Conservation (phyloP, 2,329 filamentous ascomycete genomes). For the Penicillium capsulatum region DNA sequence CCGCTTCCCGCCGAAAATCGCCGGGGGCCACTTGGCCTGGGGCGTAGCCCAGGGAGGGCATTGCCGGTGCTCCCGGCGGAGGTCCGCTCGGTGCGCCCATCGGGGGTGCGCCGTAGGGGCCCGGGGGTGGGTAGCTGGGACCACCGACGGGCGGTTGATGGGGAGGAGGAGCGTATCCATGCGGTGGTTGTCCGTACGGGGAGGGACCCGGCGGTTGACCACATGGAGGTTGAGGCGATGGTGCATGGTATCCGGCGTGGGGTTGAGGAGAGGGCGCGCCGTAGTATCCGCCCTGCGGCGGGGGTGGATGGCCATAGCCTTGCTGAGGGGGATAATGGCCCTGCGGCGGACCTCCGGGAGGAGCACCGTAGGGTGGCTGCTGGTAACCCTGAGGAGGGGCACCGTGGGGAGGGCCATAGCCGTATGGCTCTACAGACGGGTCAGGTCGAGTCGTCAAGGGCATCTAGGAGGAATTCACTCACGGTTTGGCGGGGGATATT, state of each 20-base stretch:
- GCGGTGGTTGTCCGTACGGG: conserved; percentile 4
- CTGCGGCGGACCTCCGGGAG: conserved; percentile 22
- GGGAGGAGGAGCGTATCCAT: conserved; percentile 21
- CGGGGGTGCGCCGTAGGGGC: conserved; percentile 25
- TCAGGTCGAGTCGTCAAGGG: not conserved
- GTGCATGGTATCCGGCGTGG: conserved; percentile 13
- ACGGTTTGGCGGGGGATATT: conserved; percentile 22
- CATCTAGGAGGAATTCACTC: conserved; percentile 6
- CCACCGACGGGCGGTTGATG: conserved; percentile 38
- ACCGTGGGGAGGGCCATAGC: conserved; percentile 25
- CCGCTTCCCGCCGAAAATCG: conserved; percentile 65
- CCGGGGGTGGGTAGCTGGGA: conserved; percentile 35
- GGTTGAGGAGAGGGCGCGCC: conserved; percentile 21
- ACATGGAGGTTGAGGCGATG: conserved; percentile 31
- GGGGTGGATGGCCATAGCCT: conserved; percentile 35
- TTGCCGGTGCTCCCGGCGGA: conserved; percentile 50
- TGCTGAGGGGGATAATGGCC: conserved; percentile 28
- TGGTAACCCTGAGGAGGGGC: conserved; percentile 27
- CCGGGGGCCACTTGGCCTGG: conserved; percentile 63
- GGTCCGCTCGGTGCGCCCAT: conserved; percentile 13
- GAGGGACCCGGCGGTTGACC: conserved; percentile 19
- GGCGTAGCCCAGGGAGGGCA: conserved; percentile 70
- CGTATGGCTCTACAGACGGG: conserved; percentile 21
- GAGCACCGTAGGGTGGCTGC: conserved; percentile 40
- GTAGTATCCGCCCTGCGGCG: conserved; percentile 30